Base-by-base conservation (phyloP, 2,329 filamentous ascomycete genomes). In the Calcarisporium arbuscula region DNA sequence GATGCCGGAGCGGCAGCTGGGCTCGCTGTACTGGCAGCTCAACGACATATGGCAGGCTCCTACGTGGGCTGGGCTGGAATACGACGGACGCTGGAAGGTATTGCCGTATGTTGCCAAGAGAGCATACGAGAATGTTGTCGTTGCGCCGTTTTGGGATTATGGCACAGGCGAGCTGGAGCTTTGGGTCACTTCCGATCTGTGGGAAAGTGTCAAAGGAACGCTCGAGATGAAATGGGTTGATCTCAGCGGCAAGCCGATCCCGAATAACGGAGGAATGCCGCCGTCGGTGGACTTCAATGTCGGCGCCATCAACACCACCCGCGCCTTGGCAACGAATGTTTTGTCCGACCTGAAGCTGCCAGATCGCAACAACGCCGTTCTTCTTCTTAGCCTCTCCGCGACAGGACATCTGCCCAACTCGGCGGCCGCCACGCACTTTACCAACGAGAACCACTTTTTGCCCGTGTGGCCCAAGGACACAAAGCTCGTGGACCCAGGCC, bases 21-120 rank as follows among this genome's bases (percentile, higher is more conserved):
- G 76, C 0, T 67, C 64, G 9, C 49, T 82, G 5, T 80, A 80
- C 50, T 82, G 77, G 77, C 77, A 81, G 47, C 59, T 82, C 2
- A 74, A 81, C 44, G 77, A 81, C 46, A 70, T 77, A 38, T 79
- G 74, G 74, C 73, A 77, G 43, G 75, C 74, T 2, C 75, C 77
- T 0, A 77, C 73, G 0, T 81, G 77, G 76, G 72, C 76, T 0
- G 70, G 73, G 0, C 71, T 80, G 21, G 77, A 81, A 49, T 78
- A 78, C 40, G 70, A 72, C 32, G 75, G 75, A 1, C 59, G 77
- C 1, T 80, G 75, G 74, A 80, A 81, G 49, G 64, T 77, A 1
- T 52, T 80, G 14, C 75, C 80, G 39, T 74, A 80, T 37, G 58
- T 66, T 2, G 67, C 70, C 4, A 71, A 69, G 38, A 72, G 80